Evolutionary conservation across 257 asterid genomes (phyloP), one percentile per base, ranked within the genome.

Genomic region (Solanum sejunctum): DNA sequence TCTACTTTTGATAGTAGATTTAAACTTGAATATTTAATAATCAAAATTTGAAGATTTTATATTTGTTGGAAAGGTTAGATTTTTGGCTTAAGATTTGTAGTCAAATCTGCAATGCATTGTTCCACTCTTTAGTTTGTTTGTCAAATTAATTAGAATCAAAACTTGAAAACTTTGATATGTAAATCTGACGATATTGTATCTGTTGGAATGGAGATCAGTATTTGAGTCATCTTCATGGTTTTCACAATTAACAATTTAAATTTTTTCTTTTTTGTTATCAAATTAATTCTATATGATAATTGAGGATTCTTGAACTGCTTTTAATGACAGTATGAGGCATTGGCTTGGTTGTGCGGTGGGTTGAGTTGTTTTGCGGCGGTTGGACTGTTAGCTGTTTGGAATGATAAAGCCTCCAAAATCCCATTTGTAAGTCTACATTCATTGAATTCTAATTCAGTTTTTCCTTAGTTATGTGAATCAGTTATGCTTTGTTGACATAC

Each of bases 321-420:
- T 72, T 57, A 71, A 88, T 79, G 58, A 43, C 85, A 95, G 99
- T 96, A 94, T 80, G 99, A 96, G 88, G 99, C 99, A 75, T 85
- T 96, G 90, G 97, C 95, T 86, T 96, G 98, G 98, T 16, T 93
- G 91, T 87, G 92, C 72, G 97, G 97, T 80, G 99, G 98, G 21
- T 88, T 95, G 90, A 85, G 98, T 4, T 96, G 88, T 88, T 93
- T 96, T 32, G 94, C 91, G 0, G 78, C 91, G 8, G 94, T 96
- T 43, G 99, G 99, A 84, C 88, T 94, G 51, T 85, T 93, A 80
- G 98, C 96, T 84, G 93, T 88, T 55, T 96, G 97, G 99, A 94
- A 94, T 69, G 98, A 94, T 88, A 94, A 96, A 89, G 99, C 99
- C 85, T 93, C 99, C 26, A 91, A 84, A 84, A 93, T 93, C 67